A percentile compares a stretch with the other conserved stretches of the same genome.
phyloP scores from a whole-genome alignment of 208 protist species.

The Leishmania turanica region DNA sequence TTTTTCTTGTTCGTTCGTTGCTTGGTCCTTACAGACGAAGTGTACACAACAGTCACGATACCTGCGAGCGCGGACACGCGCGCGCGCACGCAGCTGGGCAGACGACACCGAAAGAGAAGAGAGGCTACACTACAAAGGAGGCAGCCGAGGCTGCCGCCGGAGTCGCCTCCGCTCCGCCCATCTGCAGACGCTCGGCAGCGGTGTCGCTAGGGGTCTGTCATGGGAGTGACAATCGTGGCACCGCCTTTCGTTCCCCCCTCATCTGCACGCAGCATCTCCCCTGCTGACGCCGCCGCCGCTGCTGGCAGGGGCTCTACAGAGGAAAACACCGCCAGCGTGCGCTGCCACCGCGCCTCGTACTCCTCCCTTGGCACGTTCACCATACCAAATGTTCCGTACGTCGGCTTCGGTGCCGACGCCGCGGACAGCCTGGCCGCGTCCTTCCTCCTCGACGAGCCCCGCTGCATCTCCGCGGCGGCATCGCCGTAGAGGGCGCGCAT shows the following conservation, averaged over 20 bases:
- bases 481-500: constrained; percentile 44
- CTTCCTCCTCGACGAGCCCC: not conserved
- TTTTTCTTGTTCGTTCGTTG: too few relatives aligned
- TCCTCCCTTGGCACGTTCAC: constrained; percentile 75
- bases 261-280: not conserved
- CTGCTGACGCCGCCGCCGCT: not conserved
- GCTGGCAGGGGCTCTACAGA: not conserved
- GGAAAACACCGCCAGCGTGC: constrained; percentile 56
- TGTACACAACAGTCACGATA: not conserved
- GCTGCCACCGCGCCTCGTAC: constrained; percentile 49
- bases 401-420: constrained; percentile 23
- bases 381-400: constrained; percentile 76
- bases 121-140: not conserved
- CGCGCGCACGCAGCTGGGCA: not conserved
- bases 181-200: not conserved
- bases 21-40: not conserved
- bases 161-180: not conserved
- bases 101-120: not conserved
- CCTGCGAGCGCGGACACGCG: not conserved
- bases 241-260: not conserved
- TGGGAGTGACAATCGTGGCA: not conserved
- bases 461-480: constrained; percentile 18
- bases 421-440: not conserved
- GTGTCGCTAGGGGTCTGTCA: not conserved
- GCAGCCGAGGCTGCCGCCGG: not conserved